Percentiles rank a stretch among this genome's conserved stretches.
phyloP scores from a whole-genome alignment of 2,329 filamentous ascomycete genomes.

The Neospermospora avenae region DNA sequence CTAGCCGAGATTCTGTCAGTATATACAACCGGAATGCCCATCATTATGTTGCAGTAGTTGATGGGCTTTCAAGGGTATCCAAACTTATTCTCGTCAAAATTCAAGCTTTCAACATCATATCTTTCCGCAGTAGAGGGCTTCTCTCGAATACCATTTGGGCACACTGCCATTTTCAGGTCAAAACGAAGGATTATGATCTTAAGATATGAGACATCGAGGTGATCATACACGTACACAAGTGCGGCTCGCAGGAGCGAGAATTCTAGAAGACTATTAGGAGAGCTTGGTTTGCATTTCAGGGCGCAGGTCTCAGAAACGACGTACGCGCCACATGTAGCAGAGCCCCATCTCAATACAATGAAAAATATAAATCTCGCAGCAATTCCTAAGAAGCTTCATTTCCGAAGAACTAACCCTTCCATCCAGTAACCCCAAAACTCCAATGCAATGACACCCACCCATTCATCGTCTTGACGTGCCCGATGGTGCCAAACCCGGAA shows the following conservation, averaged over 20 bases:
- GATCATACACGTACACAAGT: constrained; percentile 17
- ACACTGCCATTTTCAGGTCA: constrained; percentile 16
- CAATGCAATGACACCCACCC: constrained; percentile 6
- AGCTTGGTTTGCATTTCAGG: constrained; percentile 26
- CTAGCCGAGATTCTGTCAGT: neutral
- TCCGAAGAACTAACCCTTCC: neutral
- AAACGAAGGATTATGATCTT: constrained; percentile 9
- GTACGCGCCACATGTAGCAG: constrained; percentile 13
- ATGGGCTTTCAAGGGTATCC: neutral
- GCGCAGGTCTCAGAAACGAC: constrained; percentile 23
- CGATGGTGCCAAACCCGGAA: constrained; percentile 52
- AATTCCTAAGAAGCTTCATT: neutral
- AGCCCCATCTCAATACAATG: constrained; percentile 11
- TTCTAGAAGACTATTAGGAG: constrained; percentile 16
- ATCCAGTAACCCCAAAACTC: constrained; percentile 15
- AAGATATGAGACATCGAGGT: constrained; percentile 12
- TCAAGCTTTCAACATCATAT: neutral
- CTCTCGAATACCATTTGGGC: constrained; percentile 26
- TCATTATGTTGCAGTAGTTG: neutral
- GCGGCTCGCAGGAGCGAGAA: neutral
- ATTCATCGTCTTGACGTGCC: constrained; percentile 27
- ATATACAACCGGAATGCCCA: neutral
- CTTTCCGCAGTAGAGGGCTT: neutral
- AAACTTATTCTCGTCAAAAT: neutral
- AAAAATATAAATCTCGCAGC: constrained; percentile 2